These are phyloP conservation scores for Vigna mungo DNA, from an alignment of 306 rosid genomes.

Conservation along the genomic window DNA sequence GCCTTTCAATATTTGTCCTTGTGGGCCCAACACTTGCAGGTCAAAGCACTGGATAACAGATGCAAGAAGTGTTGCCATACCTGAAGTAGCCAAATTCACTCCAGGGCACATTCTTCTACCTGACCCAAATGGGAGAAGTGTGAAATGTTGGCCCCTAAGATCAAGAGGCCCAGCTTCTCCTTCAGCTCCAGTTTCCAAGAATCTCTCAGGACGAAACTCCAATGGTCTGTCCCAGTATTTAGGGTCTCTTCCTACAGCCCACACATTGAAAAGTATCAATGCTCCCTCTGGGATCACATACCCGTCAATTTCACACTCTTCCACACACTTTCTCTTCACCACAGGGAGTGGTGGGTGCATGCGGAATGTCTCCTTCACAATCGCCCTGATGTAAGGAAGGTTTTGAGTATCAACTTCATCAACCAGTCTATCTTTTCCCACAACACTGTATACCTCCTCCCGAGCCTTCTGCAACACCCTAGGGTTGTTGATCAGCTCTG, in stretches of 20 bases:
- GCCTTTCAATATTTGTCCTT: too few relatives aligned
- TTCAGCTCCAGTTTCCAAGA: too few relatives aligned
- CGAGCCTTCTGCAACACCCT: conserved; percentile 49
- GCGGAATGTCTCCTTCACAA: conserved; percentile 58
- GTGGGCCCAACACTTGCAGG: too few relatives aligned
- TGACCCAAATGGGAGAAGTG: too few relatives aligned
- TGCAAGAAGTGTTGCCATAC: too few relatives aligned
- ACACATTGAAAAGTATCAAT: conserved; percentile 47
- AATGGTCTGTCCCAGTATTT: conserved; percentile 52
- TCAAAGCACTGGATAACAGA: too few relatives aligned
- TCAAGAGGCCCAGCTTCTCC: too few relatives aligned
- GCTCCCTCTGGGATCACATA: conserved; percentile 53
- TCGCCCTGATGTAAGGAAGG: conserved; percentile 63
- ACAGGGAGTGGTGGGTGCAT: conserved; percentile 64
- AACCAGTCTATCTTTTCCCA: conserved; percentile 51
- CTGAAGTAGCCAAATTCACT: too few relatives aligned
- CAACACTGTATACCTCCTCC: conserved; percentile 51
- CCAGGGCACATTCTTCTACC: too few relatives aligned
- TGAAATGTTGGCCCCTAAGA: too few relatives aligned
- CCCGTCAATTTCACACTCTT: conserved; percentile 45
- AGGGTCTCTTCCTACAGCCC: conserved; percentile 67
- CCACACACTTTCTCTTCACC: conserved; percentile 47
- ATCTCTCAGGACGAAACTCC: too few relatives aligned
- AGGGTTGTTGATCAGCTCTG: conserved; percentile 65
- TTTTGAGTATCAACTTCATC: conserved; percentile 55